These are phyloP conservation scores for Paramyrothecium sp. DNA, from an alignment of 2,329 filamentous ascomycete genomes.

Conservation along the genomic window DNA sequence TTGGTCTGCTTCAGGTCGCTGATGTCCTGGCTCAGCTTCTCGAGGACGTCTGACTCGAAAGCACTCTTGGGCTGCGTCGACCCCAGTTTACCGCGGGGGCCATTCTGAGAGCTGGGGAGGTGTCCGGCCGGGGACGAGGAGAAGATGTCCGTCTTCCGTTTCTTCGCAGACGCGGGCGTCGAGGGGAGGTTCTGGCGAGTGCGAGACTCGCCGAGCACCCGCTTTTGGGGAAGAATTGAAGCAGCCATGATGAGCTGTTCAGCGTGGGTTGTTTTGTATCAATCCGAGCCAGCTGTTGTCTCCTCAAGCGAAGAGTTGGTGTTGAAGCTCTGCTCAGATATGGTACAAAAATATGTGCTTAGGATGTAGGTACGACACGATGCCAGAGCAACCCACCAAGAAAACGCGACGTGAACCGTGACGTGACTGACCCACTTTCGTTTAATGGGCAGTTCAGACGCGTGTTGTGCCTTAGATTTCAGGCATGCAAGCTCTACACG, in stretches of 20 bases:
- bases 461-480: conserved; percentile 6
- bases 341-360: conserved; percentile 10
- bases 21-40: conserved; percentile 95
- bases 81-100: conserved; percentile 56
- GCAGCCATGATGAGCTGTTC: conserved; percentile 40
- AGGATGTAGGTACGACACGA: conserved; percentile 11
- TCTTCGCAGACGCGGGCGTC: conserved; percentile 66
- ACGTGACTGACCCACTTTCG: conserved; percentile 32
- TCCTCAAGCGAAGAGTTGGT: conserved; percentile 9
- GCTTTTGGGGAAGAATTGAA: conserved; percentile 64
- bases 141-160: conserved; percentile 72
- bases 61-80: conserved; percentile 84
- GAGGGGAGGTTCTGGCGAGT: conserved; percentile 60
- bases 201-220: conserved; percentile 68
- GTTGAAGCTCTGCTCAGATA: conserved; percentile 1
- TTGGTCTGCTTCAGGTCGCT: conserved; percentile 81
- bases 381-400: conserved; percentile 3
- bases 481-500: background rate
- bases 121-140: conserved; percentile 55
- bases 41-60: conserved; percentile 91
- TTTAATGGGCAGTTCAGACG: conserved; percentile 25
- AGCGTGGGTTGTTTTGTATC: background rate
- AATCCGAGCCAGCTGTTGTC: background rate
- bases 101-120: conserved; percentile 63
- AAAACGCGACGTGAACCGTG: conserved; percentile 33